Evolutionary conservation across 345 rosid species (phyloP).

Genomic region (Viola odorata): DNA sequence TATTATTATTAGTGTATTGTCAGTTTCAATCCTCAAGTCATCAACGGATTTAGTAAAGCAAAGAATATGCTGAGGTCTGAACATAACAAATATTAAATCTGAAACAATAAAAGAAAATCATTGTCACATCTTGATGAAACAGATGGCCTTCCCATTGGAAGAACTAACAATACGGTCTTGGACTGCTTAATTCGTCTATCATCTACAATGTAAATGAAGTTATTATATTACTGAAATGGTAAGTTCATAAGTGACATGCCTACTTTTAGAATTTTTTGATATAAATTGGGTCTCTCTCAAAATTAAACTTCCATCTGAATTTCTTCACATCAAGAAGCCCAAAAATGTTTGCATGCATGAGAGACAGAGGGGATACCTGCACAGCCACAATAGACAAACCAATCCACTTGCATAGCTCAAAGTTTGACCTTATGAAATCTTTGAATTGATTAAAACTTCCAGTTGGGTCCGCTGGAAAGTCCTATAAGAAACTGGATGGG

Average conservation of each 20-base stretch:
- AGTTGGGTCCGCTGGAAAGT: slow-evolving; percentile 81
- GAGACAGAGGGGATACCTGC: slow-evolving; percentile 42
- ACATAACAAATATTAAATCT: neutral
- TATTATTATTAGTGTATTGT: neutral
- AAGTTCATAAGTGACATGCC: no score
- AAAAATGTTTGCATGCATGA: neutral
- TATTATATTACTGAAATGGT: neutral
- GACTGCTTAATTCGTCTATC: neutral
- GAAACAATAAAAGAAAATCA: neutral
- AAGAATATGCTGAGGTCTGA: neutral
- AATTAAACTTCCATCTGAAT: neutral
- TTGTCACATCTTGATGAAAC: neutral
- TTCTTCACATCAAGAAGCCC: neutral
- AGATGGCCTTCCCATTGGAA: neutral
- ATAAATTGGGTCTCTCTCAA: no score
- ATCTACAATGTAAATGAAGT: neutral
- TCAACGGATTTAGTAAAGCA: neutral
- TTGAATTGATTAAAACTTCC: slow-evolving; percentile 61
- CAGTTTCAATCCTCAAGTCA: slow-evolving; percentile 1
- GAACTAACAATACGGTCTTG: neutral
- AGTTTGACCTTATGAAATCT: slow-evolving; percentile 59
- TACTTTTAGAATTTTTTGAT: no score
- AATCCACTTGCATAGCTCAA: slow-evolving; percentile 74
- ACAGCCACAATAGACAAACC: slow-evolving; percentile 66
- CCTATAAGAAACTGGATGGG: slow-evolving; percentile 32